Conservation (phyloP, 2,329 filamentous ascomycete species). For the Fusarium heterosporum region DNA sequence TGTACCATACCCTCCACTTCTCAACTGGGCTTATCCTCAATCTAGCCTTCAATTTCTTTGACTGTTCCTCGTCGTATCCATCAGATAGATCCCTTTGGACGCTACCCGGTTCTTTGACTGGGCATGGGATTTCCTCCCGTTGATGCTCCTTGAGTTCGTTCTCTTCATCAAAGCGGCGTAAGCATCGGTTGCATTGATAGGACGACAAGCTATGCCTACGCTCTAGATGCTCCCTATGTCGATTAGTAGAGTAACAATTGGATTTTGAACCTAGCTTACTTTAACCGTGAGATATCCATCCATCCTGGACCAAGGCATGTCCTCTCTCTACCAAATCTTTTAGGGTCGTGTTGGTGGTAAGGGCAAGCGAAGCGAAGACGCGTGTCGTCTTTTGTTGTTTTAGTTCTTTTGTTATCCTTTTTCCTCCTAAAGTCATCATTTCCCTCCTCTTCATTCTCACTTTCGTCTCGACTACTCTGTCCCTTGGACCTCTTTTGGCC, state of each 20-base stretch:
- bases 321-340: slow-evolving; percentile 36
- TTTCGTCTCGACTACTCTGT: slow-evolving; percentile 42
- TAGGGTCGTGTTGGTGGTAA: slow-evolving; percentile 52
- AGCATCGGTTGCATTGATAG: slow-evolving; percentile 41
- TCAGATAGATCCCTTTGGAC: slow-evolving; percentile 30
- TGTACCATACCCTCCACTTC: slow-evolving; percentile 41
- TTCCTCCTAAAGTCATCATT: slow-evolving; percentile 49
- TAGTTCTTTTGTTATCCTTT: slow-evolving; percentile 52
- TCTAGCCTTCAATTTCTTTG: slow-evolving; percentile 34
- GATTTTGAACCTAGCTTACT: slow-evolving; percentile 31
- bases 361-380: slow-evolving; percentile 52
- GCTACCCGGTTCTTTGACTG: slow-evolving; percentile 30
- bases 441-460: slow-evolving; percentile 46
- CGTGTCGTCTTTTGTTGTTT: slow-evolving; percentile 49
- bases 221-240: slow-evolving; percentile 42
- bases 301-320: slow-evolving; percentile 46
- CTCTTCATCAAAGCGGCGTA: slow-evolving; percentile 30
- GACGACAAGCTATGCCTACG: slow-evolving; percentile 38
- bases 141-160: slow-evolving; percentile 40
- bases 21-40: slow-evolving; percentile 7
- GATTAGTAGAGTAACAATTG: not conserved
- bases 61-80: slow-evolving; percentile 44
- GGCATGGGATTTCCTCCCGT: slow-evolving; percentile 31
- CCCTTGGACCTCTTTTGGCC: slow-evolving; percentile 39
- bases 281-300: slow-evolving; percentile 38